Base-by-base conservation (phyloP, 495 filamentous ascomycete genomes). In the Neohortaea acidophila region DNA sequence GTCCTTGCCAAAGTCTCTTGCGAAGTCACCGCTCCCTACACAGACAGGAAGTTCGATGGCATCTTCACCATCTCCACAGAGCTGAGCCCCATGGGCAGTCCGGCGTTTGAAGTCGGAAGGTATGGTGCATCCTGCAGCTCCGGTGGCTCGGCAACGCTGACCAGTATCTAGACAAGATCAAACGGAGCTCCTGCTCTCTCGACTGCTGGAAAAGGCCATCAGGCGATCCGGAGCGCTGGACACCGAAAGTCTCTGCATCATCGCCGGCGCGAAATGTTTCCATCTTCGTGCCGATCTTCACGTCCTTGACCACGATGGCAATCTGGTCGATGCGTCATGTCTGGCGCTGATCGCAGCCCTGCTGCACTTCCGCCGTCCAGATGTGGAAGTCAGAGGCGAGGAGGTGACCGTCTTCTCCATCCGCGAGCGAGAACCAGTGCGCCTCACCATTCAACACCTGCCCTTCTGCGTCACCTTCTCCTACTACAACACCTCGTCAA, bases 31-130 rank as follows among this genome's bases (percentile, higher is more conserved):
- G 69, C 77, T 36, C 89, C 89, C 26, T 83, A 74, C 54, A 62
- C 78, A 30, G 87, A 94, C 56, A 77, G 89, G 20, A 85, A 84
- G 33, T 93, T 93, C 51, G 87, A 94, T 54, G 89, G 89, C 52
- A 69, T 89, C 54, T 94, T 96, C 61, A 81, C 72, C 36, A 94
- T 97, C 54, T 70, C 73, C 21, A 77, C 85, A 41, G 89, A 97
- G 57, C 70, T 97, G 45, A 78, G 74, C 33, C 81, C 84, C n/a
- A 85, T 97, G 79, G 77, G 81, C 17, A 85, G 84, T 20, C 85
- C 89, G 10, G 75, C 80, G 19, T 91, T 91, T 67, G 86, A 94
- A 57, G 70, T 79, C 48, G 81, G 80, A 56, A 69, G 84, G 65
- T 82, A 71, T 49, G 67, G 39, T 34, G 8, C 14, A 9, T 8